phyloP scores from a whole-genome alignment of 805 yeast genomes.

The Starmerella vaccinii region DNA sequence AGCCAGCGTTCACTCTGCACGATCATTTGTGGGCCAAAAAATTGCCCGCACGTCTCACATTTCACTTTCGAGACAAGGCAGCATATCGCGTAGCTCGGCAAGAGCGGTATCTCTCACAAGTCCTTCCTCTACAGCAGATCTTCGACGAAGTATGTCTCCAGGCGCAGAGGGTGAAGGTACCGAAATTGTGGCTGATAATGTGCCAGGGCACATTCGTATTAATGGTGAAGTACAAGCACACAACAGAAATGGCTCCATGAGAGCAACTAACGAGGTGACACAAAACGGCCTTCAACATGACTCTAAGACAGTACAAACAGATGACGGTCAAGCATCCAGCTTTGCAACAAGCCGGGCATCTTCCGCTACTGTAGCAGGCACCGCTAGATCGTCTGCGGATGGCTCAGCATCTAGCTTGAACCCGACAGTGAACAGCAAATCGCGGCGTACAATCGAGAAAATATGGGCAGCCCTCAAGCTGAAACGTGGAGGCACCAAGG shows the following conservation, averaged over 20 bases:
- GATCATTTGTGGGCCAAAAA: not conserved
- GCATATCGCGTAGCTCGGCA: not conserved
- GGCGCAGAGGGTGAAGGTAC: not conserved
- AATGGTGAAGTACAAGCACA: no score
- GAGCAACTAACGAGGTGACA: no score
- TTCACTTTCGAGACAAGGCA: not conserved
- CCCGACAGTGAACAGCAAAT: conserved; percentile 5
- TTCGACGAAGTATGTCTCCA: not conserved
- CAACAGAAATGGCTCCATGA: no score
- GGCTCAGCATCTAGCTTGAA: not conserved
- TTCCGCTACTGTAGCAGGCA: not conserved
- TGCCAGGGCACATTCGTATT: not conserved
- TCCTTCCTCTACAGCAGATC: not conserved
- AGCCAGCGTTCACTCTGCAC: conserved; percentile 1
- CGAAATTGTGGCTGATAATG: not conserved
- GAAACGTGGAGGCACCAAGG: not conserved
- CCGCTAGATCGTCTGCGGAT: not conserved
- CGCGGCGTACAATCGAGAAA: conserved; percentile 7
- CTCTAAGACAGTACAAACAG: no score
- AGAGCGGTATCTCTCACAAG: not conserved
- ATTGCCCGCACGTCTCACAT: not conserved
- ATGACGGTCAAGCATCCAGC: not conserved
- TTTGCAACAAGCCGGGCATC: not conserved
- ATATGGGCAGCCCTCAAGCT: conserved; percentile 8
- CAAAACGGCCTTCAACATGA: no score